Percentiles rank a stretch among this genome's conserved stretches.
Conservation (phyloP, 2,329 filamentous ascomycete species). For the Neurospora sp. region DNA sequence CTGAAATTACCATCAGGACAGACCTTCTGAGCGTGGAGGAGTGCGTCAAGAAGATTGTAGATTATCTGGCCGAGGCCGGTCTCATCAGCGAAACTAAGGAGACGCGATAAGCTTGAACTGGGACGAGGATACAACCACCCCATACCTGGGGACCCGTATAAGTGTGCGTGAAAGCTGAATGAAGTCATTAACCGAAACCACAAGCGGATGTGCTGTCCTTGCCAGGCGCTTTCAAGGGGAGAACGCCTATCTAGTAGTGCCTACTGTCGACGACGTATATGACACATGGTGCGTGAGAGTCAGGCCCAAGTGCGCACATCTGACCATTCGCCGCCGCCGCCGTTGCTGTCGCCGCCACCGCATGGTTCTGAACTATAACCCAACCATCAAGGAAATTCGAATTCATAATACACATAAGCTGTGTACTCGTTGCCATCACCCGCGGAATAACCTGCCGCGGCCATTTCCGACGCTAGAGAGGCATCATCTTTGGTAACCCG, state of each 20-base stretch:
- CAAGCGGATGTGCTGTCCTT: neutral
- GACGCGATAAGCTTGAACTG: conserved; percentile 10
- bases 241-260: neutral
- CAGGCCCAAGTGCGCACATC: neutral
- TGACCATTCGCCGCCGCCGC: neutral
- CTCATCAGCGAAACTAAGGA: conserved; percentile 33
- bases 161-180: neutral
- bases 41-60: conserved; percentile 73
- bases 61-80: conserved; percentile 64
- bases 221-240: neutral
- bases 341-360: neutral
- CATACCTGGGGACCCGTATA: neutral
- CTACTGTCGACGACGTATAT: neutral
- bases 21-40: conserved; percentile 79
- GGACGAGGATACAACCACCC: neutral
- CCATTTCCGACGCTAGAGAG: conserved; percentile 69
- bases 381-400: conserved; percentile 54
- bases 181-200: neutral
- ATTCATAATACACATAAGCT: conserved; percentile 94
- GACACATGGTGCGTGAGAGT: neutral
- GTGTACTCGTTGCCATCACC: conserved; percentile 79
- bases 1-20: conserved; percentile 82
- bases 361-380: neutral
- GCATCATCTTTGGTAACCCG: conserved; percentile 85
- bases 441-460: conserved; percentile 56